A percentile compares a stretch with the other conserved stretches of the same genome.
Evolutionary conservation across 164 flowering plant species (phyloP).

Genomic region (Kalanchoe fedtschenkoi): DNA sequence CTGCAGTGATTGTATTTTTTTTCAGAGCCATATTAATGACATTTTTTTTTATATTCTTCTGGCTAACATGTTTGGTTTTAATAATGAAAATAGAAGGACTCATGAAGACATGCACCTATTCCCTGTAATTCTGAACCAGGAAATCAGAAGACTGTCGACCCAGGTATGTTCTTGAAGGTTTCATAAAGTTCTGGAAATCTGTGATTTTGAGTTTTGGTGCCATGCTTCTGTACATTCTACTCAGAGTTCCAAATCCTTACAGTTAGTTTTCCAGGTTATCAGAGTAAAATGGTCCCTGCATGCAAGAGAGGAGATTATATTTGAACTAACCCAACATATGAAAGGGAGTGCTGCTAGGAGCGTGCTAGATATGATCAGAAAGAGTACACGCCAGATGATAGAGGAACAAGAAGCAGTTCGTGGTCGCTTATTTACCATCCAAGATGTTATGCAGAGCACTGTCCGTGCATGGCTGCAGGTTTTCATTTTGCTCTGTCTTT

Average conservation of each 20-base stretch:
- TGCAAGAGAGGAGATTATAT: slow-evolving; percentile 94
- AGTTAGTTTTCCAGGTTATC: slow-evolving; percentile 45
- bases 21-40: background rate
- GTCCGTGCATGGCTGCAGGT: slow-evolving; percentile 97
- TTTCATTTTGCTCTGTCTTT: background rate
- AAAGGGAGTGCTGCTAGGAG: slow-evolving; percentile 43
- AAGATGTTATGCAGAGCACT: slow-evolving; percentile 96
- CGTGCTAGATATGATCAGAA: slow-evolving; percentile 60
- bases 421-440: slow-evolving; percentile 88
- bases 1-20: background rate
- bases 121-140: slow-evolving; percentile 73
- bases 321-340: slow-evolving; percentile 81
- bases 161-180: slow-evolving; percentile 42
- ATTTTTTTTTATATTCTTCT: background rate
- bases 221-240: background rate
- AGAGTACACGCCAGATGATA: slow-evolving; percentile 85
- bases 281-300: slow-evolving; percentile 97
- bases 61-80: background rate
- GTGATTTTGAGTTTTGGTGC: background rate
- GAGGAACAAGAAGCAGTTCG: slow-evolving; percentile 99
- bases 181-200: background rate
- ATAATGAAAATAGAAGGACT: slow-evolving; percentile 48
- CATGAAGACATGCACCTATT: slow-evolving; percentile 78
- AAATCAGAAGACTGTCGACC: slow-evolving; percentile 72
- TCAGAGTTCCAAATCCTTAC: background rate